Conservation (phyloP, 441 rosid species). For the Pelargonium citronellum region DNA sequence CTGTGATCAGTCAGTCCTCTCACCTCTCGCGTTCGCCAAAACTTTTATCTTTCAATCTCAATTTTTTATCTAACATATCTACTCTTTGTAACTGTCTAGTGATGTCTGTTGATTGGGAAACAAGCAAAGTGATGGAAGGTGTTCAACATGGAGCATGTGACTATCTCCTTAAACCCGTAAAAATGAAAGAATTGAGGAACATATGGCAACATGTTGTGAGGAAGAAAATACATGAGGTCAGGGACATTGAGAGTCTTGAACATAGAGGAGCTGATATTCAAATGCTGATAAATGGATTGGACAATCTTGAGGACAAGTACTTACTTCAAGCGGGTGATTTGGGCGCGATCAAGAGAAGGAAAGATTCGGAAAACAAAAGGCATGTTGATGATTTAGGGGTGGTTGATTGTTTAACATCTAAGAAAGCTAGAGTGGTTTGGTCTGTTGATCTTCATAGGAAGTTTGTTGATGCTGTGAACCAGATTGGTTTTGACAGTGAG, state of each 20-base stretch:
- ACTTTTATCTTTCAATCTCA: neutral
- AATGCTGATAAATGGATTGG: slow-evolving; percentile 3
- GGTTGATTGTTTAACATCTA: slow-evolving; percentile 5
- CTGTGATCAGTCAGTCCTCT: neutral
- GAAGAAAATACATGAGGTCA: slow-evolving; percentile 6
- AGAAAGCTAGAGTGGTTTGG: slow-evolving; percentile 10
- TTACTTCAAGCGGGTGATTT: neutral
- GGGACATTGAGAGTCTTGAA: slow-evolving; percentile 7
- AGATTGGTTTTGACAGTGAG: slow-evolving; percentile 10
- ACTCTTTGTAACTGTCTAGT: neutral
- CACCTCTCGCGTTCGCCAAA: neutral
- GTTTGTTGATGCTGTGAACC: slow-evolving; percentile 11
- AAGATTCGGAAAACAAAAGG: slow-evolving; percentile 8
- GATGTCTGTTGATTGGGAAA: slow-evolving; percentile 12
- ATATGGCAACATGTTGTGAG: slow-evolving; percentile 7
- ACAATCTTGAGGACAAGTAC: slow-evolving; percentile 6
- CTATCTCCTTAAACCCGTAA: slow-evolving; percentile 6
- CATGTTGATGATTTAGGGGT: slow-evolving; percentile 13
- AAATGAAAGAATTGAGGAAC: slow-evolving; percentile 6
- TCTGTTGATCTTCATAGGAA: slow-evolving; percentile 10
- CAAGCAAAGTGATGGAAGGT: slow-evolving; percentile 5
- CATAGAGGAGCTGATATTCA: slow-evolving; percentile 6
- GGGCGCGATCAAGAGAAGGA: slow-evolving; percentile 8
- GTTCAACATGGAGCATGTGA: slow-evolving; percentile 11
- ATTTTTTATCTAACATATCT: neutral